These are phyloP conservation scores for Candida lessepsii DNA, from an alignment of 805 yeast species.

Conservation along the genomic window DNA sequence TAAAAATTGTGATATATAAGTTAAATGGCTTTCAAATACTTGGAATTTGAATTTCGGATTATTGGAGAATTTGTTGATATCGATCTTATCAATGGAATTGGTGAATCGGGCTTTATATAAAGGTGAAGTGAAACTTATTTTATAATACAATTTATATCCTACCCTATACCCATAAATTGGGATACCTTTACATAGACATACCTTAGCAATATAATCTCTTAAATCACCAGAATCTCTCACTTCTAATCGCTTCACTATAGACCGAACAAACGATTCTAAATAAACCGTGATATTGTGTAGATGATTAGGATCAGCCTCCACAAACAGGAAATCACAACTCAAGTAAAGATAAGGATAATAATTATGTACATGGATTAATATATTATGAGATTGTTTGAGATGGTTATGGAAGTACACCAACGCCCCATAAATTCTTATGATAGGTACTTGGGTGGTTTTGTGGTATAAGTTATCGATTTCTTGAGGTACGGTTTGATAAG, in stretches of 20 bases:
- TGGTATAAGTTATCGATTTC: slow-evolving; percentile 47
- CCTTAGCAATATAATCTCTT: slow-evolving; percentile 52
- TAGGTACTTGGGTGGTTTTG: slow-evolving; percentile 58
- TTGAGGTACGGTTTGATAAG: slow-evolving; percentile 60
- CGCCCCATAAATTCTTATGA: slow-evolving; percentile 75
- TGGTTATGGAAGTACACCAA: slow-evolving; percentile 51
- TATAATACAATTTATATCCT: slow-evolving; percentile 63
- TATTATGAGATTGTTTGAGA: slow-evolving; percentile 25
- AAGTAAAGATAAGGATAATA: slow-evolving; percentile 78
- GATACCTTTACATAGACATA: slow-evolving; percentile 65
- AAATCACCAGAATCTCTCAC: slow-evolving; percentile 7
- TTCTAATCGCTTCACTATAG: neutral
- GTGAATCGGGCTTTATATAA: slow-evolving; percentile 54
- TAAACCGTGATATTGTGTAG: slow-evolving; percentile 38
- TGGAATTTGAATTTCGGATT: slow-evolving; percentile 10
- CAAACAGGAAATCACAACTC: slow-evolving; percentile 48
- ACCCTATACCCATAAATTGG: slow-evolving; percentile 84
- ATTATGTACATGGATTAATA: slow-evolving; percentile 74
- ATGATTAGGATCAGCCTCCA: slow-evolving; percentile 5
- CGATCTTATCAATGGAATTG: slow-evolving; percentile 30
- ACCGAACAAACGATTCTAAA: slow-evolving; percentile 44
- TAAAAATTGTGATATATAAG: slow-evolving; percentile 71
- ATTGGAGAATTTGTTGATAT: slow-evolving; percentile 6
- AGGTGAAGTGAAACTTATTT: slow-evolving; percentile 68
- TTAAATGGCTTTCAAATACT: slow-evolving; percentile 75